Conservation (phyloP, 169 alveolate genomes). For the Eimeria praecox region DNA sequence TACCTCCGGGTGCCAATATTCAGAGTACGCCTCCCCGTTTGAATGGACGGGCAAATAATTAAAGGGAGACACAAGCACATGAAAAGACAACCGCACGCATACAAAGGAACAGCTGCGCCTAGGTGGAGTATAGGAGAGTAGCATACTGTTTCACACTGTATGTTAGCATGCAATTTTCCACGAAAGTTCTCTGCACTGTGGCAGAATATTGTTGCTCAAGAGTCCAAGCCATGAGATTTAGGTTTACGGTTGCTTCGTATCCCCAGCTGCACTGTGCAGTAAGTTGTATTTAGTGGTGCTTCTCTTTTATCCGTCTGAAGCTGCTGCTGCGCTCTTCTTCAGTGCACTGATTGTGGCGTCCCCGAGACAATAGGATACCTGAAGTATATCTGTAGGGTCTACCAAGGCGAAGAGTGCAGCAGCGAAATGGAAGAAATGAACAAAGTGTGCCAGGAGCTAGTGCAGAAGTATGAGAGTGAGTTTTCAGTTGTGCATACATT, state of each 20-base stretch:
- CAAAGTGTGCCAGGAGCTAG: slow-evolving; percentile 80
- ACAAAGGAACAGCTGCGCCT: too few species aligned
- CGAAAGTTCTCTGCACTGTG: too few species aligned
- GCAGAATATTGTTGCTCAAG: too few species aligned
- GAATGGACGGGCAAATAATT: not conserved
- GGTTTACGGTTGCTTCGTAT: not conserved
- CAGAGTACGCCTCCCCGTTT: slow-evolving; percentile 45
- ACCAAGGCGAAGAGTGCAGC: slow-evolving; percentile 79
- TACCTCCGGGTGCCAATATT: slow-evolving; percentile 92
- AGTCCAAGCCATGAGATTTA: too few species aligned
- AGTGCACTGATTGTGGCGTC: slow-evolving; percentile 92
- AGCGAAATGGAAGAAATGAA: slow-evolving; percentile 82
- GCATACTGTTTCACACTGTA: not conserved
- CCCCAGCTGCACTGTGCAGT: not conserved
- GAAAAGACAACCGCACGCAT: too few species aligned
- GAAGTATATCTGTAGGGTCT: slow-evolving; percentile 90
- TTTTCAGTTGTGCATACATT: not conserved
- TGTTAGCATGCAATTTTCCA: too few species aligned
- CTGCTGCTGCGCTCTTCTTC: not conserved
- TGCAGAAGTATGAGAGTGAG: slow-evolving; percentile 52
- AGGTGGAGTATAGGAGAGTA: not conserved
- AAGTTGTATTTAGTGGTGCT: not conserved
- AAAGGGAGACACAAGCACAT: not conserved
- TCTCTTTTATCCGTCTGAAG: not conserved
- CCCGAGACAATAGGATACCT: slow-evolving; percentile 94